These are phyloP conservation scores for Phytophthora meadii DNA, from an alignment of 352 stramenopile species.

Conservation along the genomic window DNA sequence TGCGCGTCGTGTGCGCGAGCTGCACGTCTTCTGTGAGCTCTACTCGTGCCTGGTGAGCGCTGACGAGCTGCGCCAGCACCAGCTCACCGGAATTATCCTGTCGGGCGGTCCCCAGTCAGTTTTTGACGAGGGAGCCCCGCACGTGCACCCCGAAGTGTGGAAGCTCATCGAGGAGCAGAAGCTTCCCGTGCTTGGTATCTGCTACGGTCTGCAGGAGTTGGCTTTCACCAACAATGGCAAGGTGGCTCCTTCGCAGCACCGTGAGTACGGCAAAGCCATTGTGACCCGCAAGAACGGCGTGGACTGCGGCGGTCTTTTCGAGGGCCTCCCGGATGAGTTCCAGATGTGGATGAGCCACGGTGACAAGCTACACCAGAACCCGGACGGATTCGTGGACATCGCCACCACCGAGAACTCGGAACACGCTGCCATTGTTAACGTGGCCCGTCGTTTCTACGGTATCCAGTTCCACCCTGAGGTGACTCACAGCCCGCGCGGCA, in stretches of 20 bases:
- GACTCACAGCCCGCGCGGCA: slow-evolving; percentile 96
- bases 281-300: slow-evolving; percentile 76
- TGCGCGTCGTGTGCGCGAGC: slow-evolving; percentile 96
- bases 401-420: slow-evolving; percentile 90
- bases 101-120: slow-evolving; percentile 97
- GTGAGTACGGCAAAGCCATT: slow-evolving; percentile 98
- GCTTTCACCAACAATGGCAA: slow-evolving; percentile 96
- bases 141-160: slow-evolving; percentile 96
- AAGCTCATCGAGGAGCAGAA: slow-evolving; percentile 96
- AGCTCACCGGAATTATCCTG: slow-evolving; percentile 98
- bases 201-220: slow-evolving; percentile 96
- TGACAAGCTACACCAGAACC: slow-evolving; percentile 96
- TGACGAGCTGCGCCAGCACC: slow-evolving; percentile 93
- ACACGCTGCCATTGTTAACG: slow-evolving; percentile 96
- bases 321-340: slow-evolving; percentile 93
- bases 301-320: slow-evolving; percentile 84
- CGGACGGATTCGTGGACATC: slow-evolving; percentile 93
- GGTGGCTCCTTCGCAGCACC: slow-evolving; percentile 93
- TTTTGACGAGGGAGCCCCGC: slow-evolving; percentile 96
- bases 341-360: slow-evolving; percentile 99
- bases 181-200: slow-evolving; percentile 98
- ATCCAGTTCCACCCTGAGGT: slow-evolving; percentile 99
- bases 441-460: slow-evolving; percentile 95
- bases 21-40: slow-evolving; percentile 99
- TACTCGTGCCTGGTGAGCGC: slow-evolving; percentile 97